Evolutionary conservation across 495 filamentous ascomycete genomes (phyloP).

Genomic region (Penicillium ochrochloron): DNA sequence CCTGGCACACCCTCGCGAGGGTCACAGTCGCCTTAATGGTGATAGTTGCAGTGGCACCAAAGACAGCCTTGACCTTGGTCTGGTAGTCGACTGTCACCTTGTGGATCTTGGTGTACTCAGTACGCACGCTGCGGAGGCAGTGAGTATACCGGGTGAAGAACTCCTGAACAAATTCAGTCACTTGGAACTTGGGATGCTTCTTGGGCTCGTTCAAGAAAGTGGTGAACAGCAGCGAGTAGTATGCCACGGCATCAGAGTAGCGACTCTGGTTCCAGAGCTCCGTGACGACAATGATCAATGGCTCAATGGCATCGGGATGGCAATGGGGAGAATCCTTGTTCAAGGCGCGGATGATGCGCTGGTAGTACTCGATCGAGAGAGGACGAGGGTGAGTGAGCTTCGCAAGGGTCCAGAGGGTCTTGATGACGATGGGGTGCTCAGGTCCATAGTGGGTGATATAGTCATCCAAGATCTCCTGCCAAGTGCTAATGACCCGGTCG

Average conservation of each 20-base stretch:
- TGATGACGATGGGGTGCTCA: constrained; percentile 38
- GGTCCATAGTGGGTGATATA: constrained; percentile 37
- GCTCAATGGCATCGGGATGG: constrained; percentile 41
- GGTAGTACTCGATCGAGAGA: constrained; percentile 43
- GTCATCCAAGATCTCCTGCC: constrained; percentile 39
- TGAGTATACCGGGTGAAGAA: constrained; percentile 41
- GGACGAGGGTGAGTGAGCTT: constrained; percentile 41
- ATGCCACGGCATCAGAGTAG: constrained; percentile 40
- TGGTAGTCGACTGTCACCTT: constrained; percentile 42
- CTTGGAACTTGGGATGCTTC: constrained; percentile 36
- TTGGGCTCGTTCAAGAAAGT: constrained; percentile 38
- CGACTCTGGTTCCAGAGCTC: constrained; percentile 43
- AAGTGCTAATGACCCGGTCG: constrained; percentile 37
- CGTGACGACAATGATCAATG: constrained; percentile 41
- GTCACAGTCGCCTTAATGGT: constrained; percentile 42
- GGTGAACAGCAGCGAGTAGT: constrained; percentile 40
- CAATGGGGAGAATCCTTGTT: constrained; percentile 41
- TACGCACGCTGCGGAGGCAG: constrained; percentile 38
- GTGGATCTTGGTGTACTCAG: constrained; percentile 36
- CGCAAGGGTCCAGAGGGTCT: constrained; percentile 42
- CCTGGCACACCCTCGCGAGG: constrained; percentile 44
- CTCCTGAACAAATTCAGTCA: constrained; percentile 35
- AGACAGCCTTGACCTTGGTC: constrained; percentile 36
- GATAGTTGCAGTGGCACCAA: constrained; percentile 40
- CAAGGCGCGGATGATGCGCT: constrained; percentile 38